Percentiles rank a stretch among this genome's conserved stretches.
These are phyloP conservation scores for Arabidopsis thaliana DNA, from an alignment of 345 rosid genomes.

Conservation along the genomic window TAIR10.1 NC_003076.8:23074001-23074500, in stretches of 20 bases:
- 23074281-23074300: no score
- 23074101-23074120: background rate
- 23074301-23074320: no score
- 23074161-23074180: background rate
- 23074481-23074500: conserved; percentile 62
- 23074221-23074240: no score
- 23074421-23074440: conserved; percentile 54
- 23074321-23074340: no score
- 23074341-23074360: conserved; percentile 45
- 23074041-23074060: no score
- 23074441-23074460: conserved; percentile 55
- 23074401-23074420: conserved; percentile 67
- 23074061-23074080: no score
- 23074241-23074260: no score
- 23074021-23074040: no score
- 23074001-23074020: no score
- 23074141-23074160: background rate
- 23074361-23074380: conserved; percentile 61
- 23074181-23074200: background rate
- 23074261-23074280: no score
- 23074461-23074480: conserved; percentile 65
- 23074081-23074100: no score
- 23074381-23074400: conserved; percentile 72
- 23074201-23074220: background rate
- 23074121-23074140: background rate